These are phyloP conservation scores for Carnegiea gigantea DNA, from an alignment of 179 eudicot species.

Conservation along the genomic window DNA sequence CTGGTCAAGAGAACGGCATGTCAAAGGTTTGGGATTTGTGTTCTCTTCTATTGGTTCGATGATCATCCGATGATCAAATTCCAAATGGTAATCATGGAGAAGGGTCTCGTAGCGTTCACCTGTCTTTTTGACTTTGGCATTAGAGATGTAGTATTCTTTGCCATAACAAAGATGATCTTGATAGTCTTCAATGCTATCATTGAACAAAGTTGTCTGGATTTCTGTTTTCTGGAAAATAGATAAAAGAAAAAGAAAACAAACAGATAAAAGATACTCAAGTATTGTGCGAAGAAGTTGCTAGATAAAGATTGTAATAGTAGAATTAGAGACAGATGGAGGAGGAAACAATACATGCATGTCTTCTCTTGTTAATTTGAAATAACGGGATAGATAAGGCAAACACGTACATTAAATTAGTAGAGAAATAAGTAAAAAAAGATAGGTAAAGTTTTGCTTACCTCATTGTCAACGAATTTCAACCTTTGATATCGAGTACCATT, in stretches of 20 bases:
- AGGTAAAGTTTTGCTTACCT: background rate
- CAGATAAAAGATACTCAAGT: too few relatives aligned
- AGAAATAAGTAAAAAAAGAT: background rate
- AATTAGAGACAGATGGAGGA: too few relatives aligned
- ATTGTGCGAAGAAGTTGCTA: too few relatives aligned
- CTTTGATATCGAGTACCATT: background rate
- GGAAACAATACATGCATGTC: background rate
- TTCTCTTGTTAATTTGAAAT: too few relatives aligned
- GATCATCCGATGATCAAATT: background rate
- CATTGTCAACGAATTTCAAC: background rate
- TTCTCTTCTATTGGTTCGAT: background rate
- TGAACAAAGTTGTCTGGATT: background rate
- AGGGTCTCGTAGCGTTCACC: background rate
- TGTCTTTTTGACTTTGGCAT: background rate
- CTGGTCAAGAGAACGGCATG: too few relatives aligned
- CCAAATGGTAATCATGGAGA: background rate
- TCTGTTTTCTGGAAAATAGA: background rate
- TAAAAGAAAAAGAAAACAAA: too few relatives aligned
- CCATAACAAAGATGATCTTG: background rate
- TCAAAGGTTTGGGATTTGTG: too few relatives aligned
- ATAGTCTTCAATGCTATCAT: background rate
- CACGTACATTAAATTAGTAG: too few relatives aligned
- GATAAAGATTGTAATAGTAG: too few relatives aligned
- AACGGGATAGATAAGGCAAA: too few relatives aligned
- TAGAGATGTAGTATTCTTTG: background rate